A percentile compares a stretch with the other conserved stretches of the same genome.
phyloP scores from a whole-genome alignment of 148 eudicot genomes.

The Spergularia marina region DNA sequence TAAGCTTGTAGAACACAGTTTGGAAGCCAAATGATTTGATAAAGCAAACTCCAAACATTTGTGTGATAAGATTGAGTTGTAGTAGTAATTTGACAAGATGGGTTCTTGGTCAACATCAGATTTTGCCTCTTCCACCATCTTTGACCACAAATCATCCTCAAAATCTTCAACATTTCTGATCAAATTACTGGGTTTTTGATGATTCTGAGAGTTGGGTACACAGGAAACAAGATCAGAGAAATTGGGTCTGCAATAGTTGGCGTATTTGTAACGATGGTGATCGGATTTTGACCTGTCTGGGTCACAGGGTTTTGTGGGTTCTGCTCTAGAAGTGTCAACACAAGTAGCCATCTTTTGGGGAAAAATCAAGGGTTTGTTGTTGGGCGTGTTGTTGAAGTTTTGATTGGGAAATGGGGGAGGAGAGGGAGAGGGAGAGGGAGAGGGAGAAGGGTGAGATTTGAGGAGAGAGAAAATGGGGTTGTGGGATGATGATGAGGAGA shows the following conservation, averaged over 20 bases:
- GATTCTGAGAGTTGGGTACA: slow-evolving; percentile 28
- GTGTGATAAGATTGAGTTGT: slow-evolving; percentile 48
- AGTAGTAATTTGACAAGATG: slow-evolving; percentile 55
- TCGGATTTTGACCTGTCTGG: slow-evolving; percentile 34
- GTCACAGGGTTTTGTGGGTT: slow-evolving; percentile 29
- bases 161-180: not conserved
- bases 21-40: slow-evolving; percentile 55
- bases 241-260: slow-evolving; percentile 30
- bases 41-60: slow-evolving; percentile 55
- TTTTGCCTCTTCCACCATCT: slow-evolving; percentile 54
- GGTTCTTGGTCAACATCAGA: slow-evolving; percentile 63
- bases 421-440: not conserved
- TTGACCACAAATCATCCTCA: slow-evolving; percentile 52
- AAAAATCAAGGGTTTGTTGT: not conserved
- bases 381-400: not conserved
- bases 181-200: slow-evolving; percentile 23
- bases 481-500: not conserved
- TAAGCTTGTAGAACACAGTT: slow-evolving; percentile 45
- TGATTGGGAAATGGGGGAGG: not conserved
- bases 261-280: slow-evolving; percentile 31
- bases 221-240: slow-evolving; percentile 35
- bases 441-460: slow-evolving; percentile 4
- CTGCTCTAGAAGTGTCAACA: slow-evolving; percentile 43
- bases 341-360: slow-evolving; percentile 44
- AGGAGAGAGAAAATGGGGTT: not conserved